phyloP scores from a whole-genome alignment of 202 grass and related monocot species.

The Bolboschoenoplectus hybrid region DNA sequence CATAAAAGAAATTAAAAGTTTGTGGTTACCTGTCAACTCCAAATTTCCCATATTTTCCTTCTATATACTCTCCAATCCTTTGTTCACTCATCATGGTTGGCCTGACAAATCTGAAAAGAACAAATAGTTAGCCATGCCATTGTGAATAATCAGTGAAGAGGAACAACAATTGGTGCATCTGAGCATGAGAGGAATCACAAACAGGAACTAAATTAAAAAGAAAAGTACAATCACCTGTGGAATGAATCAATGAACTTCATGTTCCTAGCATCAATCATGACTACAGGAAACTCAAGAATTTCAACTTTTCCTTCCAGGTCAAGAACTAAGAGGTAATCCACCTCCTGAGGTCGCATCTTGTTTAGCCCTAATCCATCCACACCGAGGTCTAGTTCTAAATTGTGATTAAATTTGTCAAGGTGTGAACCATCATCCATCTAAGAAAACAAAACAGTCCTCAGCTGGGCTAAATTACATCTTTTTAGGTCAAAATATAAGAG shows the following conservation, averaged over 20 bases:
- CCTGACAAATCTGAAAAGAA: constrained; percentile 68
- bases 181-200: not conserved
- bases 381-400: constrained; percentile 63
- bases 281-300: constrained; percentile 92
- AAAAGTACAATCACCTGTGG: constrained; percentile 62
- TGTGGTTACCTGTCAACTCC: constrained; percentile 76
- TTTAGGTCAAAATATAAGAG: too few species aligned
- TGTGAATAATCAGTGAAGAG: constrained; percentile 28
- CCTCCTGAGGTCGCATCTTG: constrained; percentile 62
- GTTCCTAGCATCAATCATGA: constrained; percentile 81
- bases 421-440: constrained; percentile 77
- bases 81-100: constrained; percentile 73
- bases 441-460: constrained; percentile 3
- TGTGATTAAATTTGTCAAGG: constrained; percentile 81
- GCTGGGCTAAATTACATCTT: not conserved
- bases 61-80: constrained; percentile 79
- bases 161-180: not conserved
- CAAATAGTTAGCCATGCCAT: constrained; percentile 21
- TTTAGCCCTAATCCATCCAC: constrained; percentile 46
- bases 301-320: constrained; percentile 98
- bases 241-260: constrained; percentile 83
- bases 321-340: constrained; percentile 83
- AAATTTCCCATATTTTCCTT: constrained; percentile 94
- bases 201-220: not conserved
- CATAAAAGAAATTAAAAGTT: not conserved